Base-by-base conservation (phyloP, 441 rosid genomes). In the Gossypium lobatum region DNA sequence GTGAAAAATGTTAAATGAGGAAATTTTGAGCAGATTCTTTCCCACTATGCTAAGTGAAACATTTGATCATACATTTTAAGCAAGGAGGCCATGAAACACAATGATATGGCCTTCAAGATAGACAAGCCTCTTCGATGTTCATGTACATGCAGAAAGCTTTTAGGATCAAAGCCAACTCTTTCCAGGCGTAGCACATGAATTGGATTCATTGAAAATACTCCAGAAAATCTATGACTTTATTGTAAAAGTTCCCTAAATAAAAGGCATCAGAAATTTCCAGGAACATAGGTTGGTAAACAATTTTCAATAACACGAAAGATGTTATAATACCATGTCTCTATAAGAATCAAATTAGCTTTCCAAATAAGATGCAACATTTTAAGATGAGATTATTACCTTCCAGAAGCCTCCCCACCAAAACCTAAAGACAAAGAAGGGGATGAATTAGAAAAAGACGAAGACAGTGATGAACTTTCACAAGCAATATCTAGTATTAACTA, bases 371-470 rank as follows among this genome's bases (percentile, higher is more conserved):
- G 64, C 8, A 53, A 50, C 16, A 50, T 34, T 26, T 64, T 73
- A 73, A 50, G 73, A 53, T 50, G 50, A 76, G 79, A 61, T 57
- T 59, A 42, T 61, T 88, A 93, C 99, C 99, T 96, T 96, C 97
- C 97, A 96, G 71, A 92, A 91, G 82, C 99, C 99, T 83, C 98
- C 99, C 90, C 84, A 88, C 98, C 96, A 93, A 85, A 96, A 96
- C 93, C 99, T 96, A 83, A 77, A 81, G 78, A 55, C 59, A 76
- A 66, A 74, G 42, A 66, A 52, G 70, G 4, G 66, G 64, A 72
- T 63, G 16, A 73, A 66, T 79, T 13, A 80, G 74, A 69, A 61
- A 70, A 69, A 64, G 39, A 6, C 21, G 11, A 55, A 25, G 48
- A 26, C 31, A 50, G 53, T n/a, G 16, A 31, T 9, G n/a, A 73